A percentile compares a stretch with the other conserved stretches of the same genome.
phyloP scores from a whole-genome alignment of 345 rosid species.

The Salix caprea region DNA sequence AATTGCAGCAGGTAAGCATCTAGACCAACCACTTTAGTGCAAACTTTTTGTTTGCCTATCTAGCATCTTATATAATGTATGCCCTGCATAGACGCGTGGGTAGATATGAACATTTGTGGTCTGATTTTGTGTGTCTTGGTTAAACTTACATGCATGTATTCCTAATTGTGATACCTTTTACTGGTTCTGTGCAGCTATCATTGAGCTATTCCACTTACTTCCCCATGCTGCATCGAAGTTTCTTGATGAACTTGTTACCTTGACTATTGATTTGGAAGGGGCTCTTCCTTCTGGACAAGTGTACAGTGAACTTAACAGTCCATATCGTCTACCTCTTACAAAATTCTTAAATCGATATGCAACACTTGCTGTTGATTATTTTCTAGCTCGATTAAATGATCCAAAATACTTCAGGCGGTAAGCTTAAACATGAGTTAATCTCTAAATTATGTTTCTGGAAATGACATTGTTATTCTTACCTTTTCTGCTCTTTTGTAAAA shows the following conservation, averaged over 20 bases:
- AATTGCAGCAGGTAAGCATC: conserved; percentile 83
- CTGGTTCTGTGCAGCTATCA: conserved; percentile 68
- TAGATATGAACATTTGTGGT: background rate
- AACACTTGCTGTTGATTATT: conserved; percentile 89
- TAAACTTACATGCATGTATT: background rate
- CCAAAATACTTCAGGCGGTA: conserved; percentile 94
- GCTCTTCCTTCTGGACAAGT: conserved; percentile 86
- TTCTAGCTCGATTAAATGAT: conserved; percentile 82
- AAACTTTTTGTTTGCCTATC: background rate
- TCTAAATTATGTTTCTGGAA: conserved; percentile 1
- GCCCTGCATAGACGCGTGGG: background rate
- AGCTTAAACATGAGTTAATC: conserved; percentile 29
- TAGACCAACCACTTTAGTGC: background rate
- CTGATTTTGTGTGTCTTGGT: background rate
- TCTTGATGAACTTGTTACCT: conserved; percentile 90
- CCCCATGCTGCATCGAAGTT: conserved; percentile 94
- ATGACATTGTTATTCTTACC: background rate
- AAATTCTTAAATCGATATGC: conserved; percentile 92
- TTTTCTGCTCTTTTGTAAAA: conserved; percentile 5
- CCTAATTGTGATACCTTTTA: background rate
- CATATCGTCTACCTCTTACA: conserved; percentile 93
- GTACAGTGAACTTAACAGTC: conserved; percentile 94
- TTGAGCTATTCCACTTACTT: conserved; percentile 97
- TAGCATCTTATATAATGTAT: background rate
- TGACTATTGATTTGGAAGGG: conserved; percentile 91